phyloP scores from a whole-genome alignment of 768 basidiomycete genomes.

The Phlebiopsis flavidoalba region DNA sequence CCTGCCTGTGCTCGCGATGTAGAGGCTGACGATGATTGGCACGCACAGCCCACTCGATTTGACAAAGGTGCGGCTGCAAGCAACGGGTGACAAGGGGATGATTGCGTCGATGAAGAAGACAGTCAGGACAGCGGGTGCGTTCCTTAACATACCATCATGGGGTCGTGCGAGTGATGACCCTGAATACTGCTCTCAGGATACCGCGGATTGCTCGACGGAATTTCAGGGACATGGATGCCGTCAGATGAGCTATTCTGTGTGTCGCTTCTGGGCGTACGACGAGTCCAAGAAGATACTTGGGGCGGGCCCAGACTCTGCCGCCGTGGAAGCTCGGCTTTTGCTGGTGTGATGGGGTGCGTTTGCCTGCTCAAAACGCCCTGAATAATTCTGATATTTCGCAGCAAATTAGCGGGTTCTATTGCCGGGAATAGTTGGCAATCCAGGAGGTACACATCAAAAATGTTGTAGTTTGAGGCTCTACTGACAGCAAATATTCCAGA shows the following conservation, averaged over 20 bases:
- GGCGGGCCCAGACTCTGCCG: conserved; percentile 58
- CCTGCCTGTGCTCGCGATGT: neutral
- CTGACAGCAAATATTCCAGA: conserved; percentile 12
- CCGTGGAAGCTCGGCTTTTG: conserved; percentile 77
- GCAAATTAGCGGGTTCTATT: conserved; percentile 64
- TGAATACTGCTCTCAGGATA: conserved; percentile 31
- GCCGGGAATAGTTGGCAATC: conserved; percentile 88
- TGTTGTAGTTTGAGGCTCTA: neutral
- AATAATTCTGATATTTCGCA: neutral
- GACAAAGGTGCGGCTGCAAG: conserved; percentile 89
- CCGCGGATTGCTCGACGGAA: conserved; percentile 80
- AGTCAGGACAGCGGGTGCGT: conserved; percentile 64
- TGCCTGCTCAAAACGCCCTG: neutral
- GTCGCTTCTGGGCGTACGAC: conserved; percentile 92
- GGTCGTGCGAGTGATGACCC: neutral
- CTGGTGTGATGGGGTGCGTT: conserved; percentile 83
- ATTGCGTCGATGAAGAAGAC: conserved; percentile 80
- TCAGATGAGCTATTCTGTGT: conserved; percentile 90
- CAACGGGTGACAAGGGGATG: conserved; percentile 91
- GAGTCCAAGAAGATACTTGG: conserved; percentile 83
- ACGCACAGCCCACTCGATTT: conserved; percentile 71
- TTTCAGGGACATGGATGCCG: conserved; percentile 85
- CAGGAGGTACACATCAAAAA: conserved; percentile 49
- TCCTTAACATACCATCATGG: neutral
- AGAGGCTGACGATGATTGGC: neutral